Conservation (phyloP, 345 rosid species). For the Syzygium aqueum region DNA sequence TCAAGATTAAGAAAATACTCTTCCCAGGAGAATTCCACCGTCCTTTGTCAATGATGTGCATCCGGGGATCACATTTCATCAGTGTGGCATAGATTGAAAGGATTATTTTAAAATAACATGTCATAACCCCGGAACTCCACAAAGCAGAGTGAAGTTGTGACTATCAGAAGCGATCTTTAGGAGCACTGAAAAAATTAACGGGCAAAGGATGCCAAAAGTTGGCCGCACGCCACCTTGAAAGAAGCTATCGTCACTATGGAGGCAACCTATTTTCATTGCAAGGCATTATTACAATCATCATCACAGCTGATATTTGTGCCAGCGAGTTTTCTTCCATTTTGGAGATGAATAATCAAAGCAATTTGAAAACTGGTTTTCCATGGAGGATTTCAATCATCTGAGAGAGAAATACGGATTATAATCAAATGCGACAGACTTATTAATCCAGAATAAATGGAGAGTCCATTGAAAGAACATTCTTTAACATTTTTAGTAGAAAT, state of each 20-base stretch:
- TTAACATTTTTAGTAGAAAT: neutral
- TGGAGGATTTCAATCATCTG: neutral
- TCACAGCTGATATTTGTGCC: neutral
- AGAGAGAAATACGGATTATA: neutral
- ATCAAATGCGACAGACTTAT: neutral
- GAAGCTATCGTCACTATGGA: neutral
- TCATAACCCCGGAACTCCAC: neutral
- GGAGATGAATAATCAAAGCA: neutral
- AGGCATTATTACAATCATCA: neutral
- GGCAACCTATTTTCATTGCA: neutral
- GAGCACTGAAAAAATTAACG: neutral
- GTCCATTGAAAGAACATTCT: neutral
- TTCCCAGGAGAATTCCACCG: neutral
- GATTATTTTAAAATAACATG: neutral
- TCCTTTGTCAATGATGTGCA: neutral
- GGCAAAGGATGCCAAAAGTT: neutral
- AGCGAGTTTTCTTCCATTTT: neutral
- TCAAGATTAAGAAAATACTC: neutral
- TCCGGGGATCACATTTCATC: neutral
- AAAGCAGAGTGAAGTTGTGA: neutral
- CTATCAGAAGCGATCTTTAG: neutral
- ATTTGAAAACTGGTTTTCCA: neutral
- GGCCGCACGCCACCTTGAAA: neutral
- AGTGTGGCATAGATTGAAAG: neutral
- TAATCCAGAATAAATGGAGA: neutral